These are phyloP conservation scores for Crithidia mellificae DNA, from an alignment of 208 protist species.

Conservation along the genomic window DNA sequence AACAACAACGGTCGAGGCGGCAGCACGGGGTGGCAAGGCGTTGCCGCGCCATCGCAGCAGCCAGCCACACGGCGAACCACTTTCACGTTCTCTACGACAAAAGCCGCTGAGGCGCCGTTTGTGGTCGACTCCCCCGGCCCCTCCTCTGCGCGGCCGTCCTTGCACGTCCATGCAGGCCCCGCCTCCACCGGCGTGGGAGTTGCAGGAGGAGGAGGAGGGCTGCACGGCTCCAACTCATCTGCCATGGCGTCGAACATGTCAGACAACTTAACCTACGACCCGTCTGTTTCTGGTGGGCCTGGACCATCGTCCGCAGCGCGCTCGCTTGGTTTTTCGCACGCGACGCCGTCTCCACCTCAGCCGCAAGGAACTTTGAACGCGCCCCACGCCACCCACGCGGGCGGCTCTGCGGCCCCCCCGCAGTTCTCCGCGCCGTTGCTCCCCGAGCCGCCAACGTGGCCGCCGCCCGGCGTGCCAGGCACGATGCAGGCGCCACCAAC, in stretches of 20 bases:
- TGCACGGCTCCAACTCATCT: neutral
- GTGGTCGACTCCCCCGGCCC: too few species aligned
- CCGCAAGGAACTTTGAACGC: neutral
- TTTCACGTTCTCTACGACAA: constrained; percentile 30
- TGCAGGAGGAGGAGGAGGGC: neutral
- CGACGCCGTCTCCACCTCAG: neutral
- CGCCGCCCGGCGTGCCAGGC: too few species aligned
- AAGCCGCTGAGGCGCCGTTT: neutral
- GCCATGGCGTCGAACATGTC: neutral
- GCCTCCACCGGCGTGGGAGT: neutral
- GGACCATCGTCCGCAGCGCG: neutral
- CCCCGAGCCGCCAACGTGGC: constrained; percentile 35
- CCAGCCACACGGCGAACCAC: constrained; percentile 30
- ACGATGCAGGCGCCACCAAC: too few species aligned
- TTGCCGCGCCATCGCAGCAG: constrained; percentile 1
- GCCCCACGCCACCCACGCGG: neutral
- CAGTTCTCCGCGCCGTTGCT: constrained; percentile 44
- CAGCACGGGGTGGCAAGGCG: too few species aligned
- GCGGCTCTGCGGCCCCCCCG: constrained; percentile 1
- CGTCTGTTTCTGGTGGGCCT: constrained; percentile 9
- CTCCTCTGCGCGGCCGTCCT: constrained; percentile 7
- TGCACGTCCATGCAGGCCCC: neutral
- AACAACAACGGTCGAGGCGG: too few species aligned
- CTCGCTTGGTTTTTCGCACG: neutral
- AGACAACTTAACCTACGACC: constrained; percentile 41